phyloP scores from a whole-genome alignment of 2,329 filamentous ascomycete genomes.

The Plenodomus tracheiphilus region DNA sequence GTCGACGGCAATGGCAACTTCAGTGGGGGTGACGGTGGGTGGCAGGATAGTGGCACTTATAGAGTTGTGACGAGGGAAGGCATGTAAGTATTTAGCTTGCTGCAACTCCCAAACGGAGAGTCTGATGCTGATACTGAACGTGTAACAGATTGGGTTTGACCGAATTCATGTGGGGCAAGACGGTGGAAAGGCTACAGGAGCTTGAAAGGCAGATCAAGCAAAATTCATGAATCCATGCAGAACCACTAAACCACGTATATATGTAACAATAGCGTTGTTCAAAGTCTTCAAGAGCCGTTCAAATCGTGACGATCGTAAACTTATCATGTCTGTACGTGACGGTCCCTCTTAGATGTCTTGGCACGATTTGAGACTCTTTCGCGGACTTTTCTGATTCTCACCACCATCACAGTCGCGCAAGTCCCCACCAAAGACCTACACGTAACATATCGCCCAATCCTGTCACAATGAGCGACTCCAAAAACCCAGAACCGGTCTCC shows the following conservation, averaged over 20 bases:
- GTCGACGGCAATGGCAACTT: constrained; percentile 63
- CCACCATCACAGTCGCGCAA: background rate
- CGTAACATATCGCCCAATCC: too few species aligned
- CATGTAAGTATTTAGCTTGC: constrained; percentile 57
- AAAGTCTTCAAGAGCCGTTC: too few species aligned
- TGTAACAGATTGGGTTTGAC: constrained; percentile 19
- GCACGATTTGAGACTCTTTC: background rate
- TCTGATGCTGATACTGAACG: constrained; percentile 5
- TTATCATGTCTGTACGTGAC: too few species aligned
- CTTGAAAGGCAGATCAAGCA: constrained; percentile 25
- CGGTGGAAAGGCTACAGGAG: constrained; percentile 20
- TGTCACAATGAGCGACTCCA: constrained; percentile 5
- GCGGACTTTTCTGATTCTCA: too few species aligned
- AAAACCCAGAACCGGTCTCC: constrained; percentile 53
- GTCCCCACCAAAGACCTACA: background rate
- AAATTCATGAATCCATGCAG: constrained; percentile 6
- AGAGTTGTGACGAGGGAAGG: constrained; percentile 63
- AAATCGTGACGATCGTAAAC: too few species aligned
- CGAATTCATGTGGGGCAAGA: constrained; percentile 27
- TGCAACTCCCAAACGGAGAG: too few species aligned
- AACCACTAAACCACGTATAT: background rate
- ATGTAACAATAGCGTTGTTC: background rate
- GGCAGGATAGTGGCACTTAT: constrained; percentile 66
- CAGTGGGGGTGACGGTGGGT: constrained; percentile 59
- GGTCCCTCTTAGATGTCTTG: background rate